A percentile compares a stretch with the other conserved stretches of the same genome.
Evolutionary conservation across 2,329 filamentous ascomycete genomes (phyloP).

Genomic region (Ilyonectria robusta): DNA sequence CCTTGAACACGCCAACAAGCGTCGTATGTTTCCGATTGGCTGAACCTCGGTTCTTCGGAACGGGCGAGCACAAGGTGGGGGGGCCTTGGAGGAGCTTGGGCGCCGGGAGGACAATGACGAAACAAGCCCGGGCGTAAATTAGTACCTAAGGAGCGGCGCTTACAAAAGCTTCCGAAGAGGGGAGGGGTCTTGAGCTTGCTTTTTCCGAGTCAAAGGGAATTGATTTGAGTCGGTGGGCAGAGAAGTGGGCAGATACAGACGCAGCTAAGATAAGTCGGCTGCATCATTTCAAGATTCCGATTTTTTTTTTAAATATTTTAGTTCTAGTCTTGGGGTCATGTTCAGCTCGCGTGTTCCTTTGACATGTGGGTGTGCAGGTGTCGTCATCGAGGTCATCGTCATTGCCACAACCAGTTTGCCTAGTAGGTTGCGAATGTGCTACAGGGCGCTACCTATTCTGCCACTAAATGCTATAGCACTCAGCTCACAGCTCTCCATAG

Average conservation of each 20-base stretch:
- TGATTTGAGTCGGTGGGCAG: neutral
- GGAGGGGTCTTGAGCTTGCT: neutral
- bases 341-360: conserved; percentile 14
- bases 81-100: neutral
- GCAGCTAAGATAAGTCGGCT: conserved; percentile 3
- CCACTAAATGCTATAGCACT: too few relatives aligned
- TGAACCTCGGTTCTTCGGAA: conserved; percentile 1
- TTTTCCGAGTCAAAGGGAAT: neutral
- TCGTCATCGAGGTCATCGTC: conserved; percentile 47
- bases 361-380: conserved; percentile 35
- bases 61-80: neutral
- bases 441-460: too few relatives aligned
- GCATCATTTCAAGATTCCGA: neutral
- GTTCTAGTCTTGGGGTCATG: neutral
- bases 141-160: neutral
- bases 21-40: conserved; percentile 8
- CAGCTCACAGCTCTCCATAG: too few relatives aligned
- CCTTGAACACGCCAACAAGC: neutral
- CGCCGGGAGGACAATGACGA: conserved; percentile 3
- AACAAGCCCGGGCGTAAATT: neutral
- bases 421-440: neutral
- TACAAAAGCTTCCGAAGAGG: neutral
- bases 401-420: conserved; percentile 6
- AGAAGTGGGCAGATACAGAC: neutral
- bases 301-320: too few relatives aligned